These are phyloP conservation scores for Apiospora malaysiana DNA, from an alignment of 2,329 filamentous ascomycete genomes.

Conservation along the genomic window DNA sequence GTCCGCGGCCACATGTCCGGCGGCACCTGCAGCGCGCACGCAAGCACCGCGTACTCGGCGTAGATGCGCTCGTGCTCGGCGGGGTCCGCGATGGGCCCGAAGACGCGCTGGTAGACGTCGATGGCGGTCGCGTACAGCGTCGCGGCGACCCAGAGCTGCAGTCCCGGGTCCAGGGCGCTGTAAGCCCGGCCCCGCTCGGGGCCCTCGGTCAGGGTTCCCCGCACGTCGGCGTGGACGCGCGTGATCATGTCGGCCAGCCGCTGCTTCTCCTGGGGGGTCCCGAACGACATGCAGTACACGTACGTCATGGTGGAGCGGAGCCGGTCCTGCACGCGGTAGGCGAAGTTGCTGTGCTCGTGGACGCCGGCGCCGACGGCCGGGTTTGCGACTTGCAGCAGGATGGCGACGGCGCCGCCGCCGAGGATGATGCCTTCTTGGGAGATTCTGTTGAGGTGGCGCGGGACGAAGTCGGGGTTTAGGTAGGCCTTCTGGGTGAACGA, in stretches of 20 bases:
- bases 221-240: slow-evolving; percentile 40
- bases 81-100: slow-evolving; percentile 37
- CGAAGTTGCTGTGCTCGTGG: slow-evolving; percentile 46
- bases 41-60: slow-evolving; percentile 36
- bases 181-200: slow-evolving; percentile 33
- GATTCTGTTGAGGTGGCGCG: slow-evolving; percentile 39
- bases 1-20: slow-evolving; percentile 38
- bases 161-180: slow-evolving; percentile 42
- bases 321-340: slow-evolving; percentile 42
- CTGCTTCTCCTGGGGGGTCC: slow-evolving; percentile 40
- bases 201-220: slow-evolving; percentile 33
- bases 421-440: slow-evolving; percentile 43
- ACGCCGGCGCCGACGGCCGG: slow-evolving; percentile 45
- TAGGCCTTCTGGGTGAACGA: slow-evolving; percentile 29
- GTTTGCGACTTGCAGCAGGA: slow-evolving; percentile 48
- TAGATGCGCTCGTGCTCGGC: slow-evolving; percentile 36
- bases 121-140: slow-evolving; percentile 45
- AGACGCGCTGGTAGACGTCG: slow-evolving; percentile 43
- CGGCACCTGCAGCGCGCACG: slow-evolving; percentile 38
- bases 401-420: slow-evolving; percentile 43
- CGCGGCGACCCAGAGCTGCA: slow-evolving; percentile 48
- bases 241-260: slow-evolving; percentile 45
- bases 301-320: slow-evolving; percentile 47
- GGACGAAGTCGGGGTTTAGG: slow-evolving; percentile 33
- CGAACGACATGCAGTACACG: slow-evolving; percentile 46